Evolutionary conservation across 2,329 filamentous ascomycete species (phyloP), one percentile per base, ranked within the genome.

Genomic region (Aspergillus clavatus): DNA sequence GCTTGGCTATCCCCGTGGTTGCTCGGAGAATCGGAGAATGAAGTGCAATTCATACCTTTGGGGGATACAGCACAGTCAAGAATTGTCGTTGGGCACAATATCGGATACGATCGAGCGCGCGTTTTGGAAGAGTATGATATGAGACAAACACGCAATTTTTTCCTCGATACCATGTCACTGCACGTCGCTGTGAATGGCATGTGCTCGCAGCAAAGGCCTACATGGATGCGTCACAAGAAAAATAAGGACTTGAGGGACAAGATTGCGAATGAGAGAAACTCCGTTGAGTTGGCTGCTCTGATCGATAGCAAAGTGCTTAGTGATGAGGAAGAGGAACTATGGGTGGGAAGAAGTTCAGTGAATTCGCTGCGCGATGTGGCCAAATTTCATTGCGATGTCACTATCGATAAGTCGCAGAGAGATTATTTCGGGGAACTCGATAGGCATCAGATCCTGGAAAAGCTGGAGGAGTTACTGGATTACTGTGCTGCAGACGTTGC

Each of bases 131-230:
- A 98, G 65, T 98, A 98, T 64, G 79, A 84, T 58, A 68, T 97
- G 31, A 75, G 81, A 43, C 91, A 96, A 65, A 85, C 88, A 1
- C 81, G 82, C 29, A 97, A 89, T 56, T 85, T 81, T 35, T 98
- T 95, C 63, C 70, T 98, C 41, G 93, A 98, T 65, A 98, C 93
- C 23, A 98, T 98, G 93, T 97, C 91, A 1, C 73, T 98, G 16
- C 93, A 98, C 64, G 91, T 95, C 6, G 94, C 94, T 2, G 91
- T 95, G 19, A 98, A 98, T 63, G 93, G 93, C 51, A 98, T 98
- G 93, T 98, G 93, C 68, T 97, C 93, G 18, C 84, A 87, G 54
- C 93, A 98, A 67, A 81, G 93, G 40, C 93, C 94, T 7, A 95
- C 88, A 0, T 98, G 93, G 93, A 89, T 96, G 84, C 94, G 88